Evolutionary conservation across 805 yeast species (phyloP).

Genomic region (Wickerhamiella occidentalis): DNA sequence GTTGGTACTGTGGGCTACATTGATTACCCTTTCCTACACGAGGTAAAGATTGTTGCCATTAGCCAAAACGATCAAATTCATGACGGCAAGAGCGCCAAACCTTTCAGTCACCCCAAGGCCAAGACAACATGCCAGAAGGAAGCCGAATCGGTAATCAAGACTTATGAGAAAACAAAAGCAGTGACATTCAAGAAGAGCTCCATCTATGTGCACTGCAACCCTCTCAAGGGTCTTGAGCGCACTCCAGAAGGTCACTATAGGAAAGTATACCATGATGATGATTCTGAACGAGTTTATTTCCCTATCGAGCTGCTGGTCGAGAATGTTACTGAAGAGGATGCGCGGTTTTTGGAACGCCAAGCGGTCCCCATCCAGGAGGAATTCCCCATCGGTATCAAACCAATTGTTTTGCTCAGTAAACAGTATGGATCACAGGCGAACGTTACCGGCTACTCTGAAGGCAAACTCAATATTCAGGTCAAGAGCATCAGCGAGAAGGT

Average conservation of each 20-base stretch:
- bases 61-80: constrained; percentile 34
- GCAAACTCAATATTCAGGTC: constrained; percentile 26
- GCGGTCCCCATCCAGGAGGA: constrained; percentile 73
- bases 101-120: constrained; percentile 12
- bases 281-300: constrained; percentile 35
- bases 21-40: constrained; percentile 85
- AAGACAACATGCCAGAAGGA: constrained; percentile 18
- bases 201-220: constrained; percentile 56
- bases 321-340: constrained; percentile 58
- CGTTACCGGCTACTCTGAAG: constrained; percentile 31
- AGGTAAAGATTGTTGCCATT: constrained; percentile 57
- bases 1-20: constrained; percentile 55
- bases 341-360: constrained; percentile 55
- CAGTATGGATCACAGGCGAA: constrained; percentile 71
- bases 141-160: constrained; percentile 31
- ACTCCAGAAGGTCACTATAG: constrained; percentile 59
- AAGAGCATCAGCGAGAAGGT: constrained; percentile 26
- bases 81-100: constrained; percentile 30
- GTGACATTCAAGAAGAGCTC: constrained; percentile 42
- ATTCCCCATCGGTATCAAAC: constrained; percentile 60
- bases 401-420: constrained; percentile 69
- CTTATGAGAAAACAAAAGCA: constrained; percentile 43
- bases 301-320: constrained; percentile 80
- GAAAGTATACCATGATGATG: constrained; percentile 47
- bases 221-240: constrained; percentile 68